Conservation (phyloP, 495 filamentous ascomycete species). For the Penicillium flavigenum region DNA sequence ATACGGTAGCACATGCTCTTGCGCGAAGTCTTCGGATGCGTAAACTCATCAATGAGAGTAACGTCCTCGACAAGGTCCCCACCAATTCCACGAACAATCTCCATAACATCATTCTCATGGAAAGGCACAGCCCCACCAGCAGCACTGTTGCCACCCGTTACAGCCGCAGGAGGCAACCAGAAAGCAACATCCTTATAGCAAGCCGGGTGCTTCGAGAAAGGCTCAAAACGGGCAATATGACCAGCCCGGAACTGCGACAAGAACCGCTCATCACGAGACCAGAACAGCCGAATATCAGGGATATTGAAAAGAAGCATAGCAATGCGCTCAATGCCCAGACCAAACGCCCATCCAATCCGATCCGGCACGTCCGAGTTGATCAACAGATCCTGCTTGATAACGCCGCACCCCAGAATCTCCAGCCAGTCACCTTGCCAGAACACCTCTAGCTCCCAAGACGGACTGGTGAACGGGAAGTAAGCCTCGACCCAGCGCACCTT, state of each 20-base stretch:
- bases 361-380: constrained; percentile 71
- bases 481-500: constrained; percentile 92
- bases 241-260: constrained; percentile 73
- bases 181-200: constrained; percentile 92
- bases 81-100: constrained; percentile 75
- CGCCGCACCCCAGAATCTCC: constrained; percentile 90
- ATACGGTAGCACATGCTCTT: constrained; percentile 89
- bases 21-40: constrained; percentile 79
- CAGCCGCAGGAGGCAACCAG: constrained; percentile 65
- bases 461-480: constrained; percentile 92
- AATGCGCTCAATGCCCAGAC: constrained; percentile 86
- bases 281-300: constrained; percentile 96
- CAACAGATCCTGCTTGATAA: constrained; percentile 77
- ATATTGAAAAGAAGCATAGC: constrained; percentile 96
- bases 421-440: constrained; percentile 95
- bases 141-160: constrained; percentile 43
- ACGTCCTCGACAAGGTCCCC: constrained; percentile 89
- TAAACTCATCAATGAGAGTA: constrained; percentile 76
- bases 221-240: constrained; percentile 67
- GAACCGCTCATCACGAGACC: constrained; percentile 83
- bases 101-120: constrained; percentile 97
- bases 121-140: constrained; percentile 57
- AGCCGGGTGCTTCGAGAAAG: constrained; percentile 85
- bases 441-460: constrained; percentile 94
- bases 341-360: constrained; percentile 92